Evolutionary conservation across 441 rosid genomes (phyloP).

Genomic region (Jatropha multifida): DNA sequence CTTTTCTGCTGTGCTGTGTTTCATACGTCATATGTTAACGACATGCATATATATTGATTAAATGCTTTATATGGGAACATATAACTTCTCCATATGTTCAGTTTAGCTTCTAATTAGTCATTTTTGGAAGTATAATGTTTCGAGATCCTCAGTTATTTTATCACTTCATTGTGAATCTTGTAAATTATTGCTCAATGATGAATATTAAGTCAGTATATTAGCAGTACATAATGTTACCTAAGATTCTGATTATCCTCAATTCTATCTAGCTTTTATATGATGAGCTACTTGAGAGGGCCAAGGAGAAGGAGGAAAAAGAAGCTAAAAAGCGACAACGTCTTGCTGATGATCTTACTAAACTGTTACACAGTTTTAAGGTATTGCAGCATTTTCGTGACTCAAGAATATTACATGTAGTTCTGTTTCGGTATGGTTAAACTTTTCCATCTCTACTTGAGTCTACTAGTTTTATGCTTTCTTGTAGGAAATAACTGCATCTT

Average conservation of each 20-base stretch:
- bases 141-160: background rate
- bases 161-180: background rate
- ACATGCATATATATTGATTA: background rate
- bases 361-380: slow-evolving; percentile 73
- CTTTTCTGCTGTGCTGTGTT: background rate
- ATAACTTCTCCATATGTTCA: background rate
- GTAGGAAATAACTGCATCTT: slow-evolving; percentile 75
- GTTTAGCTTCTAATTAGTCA: background rate
- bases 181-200: too few relatives aligned
- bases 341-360: slow-evolving; percentile 76
- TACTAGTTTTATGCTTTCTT: slow-evolving; percentile 24
- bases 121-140: background rate
- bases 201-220: background rate
- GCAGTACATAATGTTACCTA: background rate
- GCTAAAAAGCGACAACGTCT: slow-evolving; percentile 86
- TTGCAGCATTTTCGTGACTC: slow-evolving; percentile 8
- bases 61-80: background rate
- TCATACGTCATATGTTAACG: background rate
- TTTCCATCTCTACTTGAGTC: background rate
- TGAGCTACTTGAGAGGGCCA: slow-evolving; percentile 78
- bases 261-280: slow-evolving; percentile 74
- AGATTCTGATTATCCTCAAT: slow-evolving; percentile 6
- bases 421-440: background rate
- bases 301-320: slow-evolving; percentile 97
- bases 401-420: background rate